Base-by-base conservation (phyloP, 83 land plant species). In the Diphasiastrum complanatum region DNA sequence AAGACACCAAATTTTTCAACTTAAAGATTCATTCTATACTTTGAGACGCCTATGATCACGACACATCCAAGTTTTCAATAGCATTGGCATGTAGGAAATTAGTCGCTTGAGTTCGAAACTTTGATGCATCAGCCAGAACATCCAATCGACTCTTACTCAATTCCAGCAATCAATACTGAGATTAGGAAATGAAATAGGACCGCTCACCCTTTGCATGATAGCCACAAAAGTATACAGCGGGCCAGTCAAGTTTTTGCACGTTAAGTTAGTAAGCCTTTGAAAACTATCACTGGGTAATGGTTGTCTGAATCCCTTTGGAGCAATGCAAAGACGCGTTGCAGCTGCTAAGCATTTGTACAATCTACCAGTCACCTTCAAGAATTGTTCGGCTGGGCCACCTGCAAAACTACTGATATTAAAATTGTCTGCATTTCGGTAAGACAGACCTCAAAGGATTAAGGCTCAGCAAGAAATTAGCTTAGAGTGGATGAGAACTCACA, bases 281-380 rank as follows among this genome's bases (percentile, higher is more conserved):
- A 87, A 91, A 52, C 61, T 71, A 53, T 29, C 37, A 24, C 83
- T 75, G 5, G 95, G 97, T 45, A 76, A 43, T 40, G 72, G 25
- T 69, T 91, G 97, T 59, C 70, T 82, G 61, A 48, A 82, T 12
- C 97, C 90, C 77, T 82, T 87, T 8, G 95, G 81, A 60, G 97
- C 97, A 68, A 91, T 87, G 29, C 70, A 71, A 16, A 87, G 79
- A 62, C 81, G 84, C 19, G 97, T 72, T 51, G 86, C 61, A 33
- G 69, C 73, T 63, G 95, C 86, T 75, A 91, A 78, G 46, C 75
- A 74, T 76, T 91, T 91, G 76, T 91, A 91, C 33, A 87, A 69
- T 63, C 45, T 85, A 40, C 74, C 48, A 47, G 75, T 70, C 38
- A 87, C 48, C 58, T 73, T 84, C 36, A 91, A 61, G 29, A 87